A percentile compares a stretch with the other conserved stretches of the same genome.
Evolutionary conservation across 2,329 filamentous ascomycete genomes (phyloP).

Genomic region (Colletotrichum brevisporum): DNA sequence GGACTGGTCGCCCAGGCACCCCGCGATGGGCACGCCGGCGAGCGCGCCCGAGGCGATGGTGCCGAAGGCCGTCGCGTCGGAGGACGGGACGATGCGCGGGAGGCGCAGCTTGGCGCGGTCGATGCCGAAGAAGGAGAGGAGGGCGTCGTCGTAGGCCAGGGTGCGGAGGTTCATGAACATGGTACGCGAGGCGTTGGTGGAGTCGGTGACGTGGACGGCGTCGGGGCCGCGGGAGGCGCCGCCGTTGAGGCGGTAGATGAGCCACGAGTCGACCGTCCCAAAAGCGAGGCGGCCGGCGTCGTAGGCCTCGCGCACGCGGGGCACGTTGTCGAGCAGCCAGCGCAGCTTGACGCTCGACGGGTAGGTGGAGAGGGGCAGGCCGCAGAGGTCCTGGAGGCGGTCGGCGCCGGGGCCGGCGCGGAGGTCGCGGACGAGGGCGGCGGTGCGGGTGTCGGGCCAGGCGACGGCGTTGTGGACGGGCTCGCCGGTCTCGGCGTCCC

Average conservation of each 20-base stretch:
- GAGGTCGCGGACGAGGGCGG: slow-evolving; percentile 79
- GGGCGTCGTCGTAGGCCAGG: slow-evolving; percentile 81
- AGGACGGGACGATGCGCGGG: slow-evolving; percentile 88
- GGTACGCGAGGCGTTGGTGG: slow-evolving; percentile 89
- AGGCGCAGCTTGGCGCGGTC: slow-evolving; percentile 77
- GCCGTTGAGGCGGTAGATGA: slow-evolving; percentile 88
- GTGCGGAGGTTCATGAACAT: slow-evolving; percentile 95
- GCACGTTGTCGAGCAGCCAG: slow-evolving; percentile 83
- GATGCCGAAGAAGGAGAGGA: slow-evolving; percentile 85
- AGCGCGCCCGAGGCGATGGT: slow-evolving; percentile 75
- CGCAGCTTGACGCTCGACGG: slow-evolving; percentile 88
- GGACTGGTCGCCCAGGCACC: slow-evolving; percentile 89
- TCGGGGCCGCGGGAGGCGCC: slow-evolving; percentile 68
- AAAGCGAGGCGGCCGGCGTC: slow-evolving; percentile 83
- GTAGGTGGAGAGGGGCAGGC: slow-evolving; percentile 89
- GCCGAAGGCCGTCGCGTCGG: slow-evolving; percentile 81
- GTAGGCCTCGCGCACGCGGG: slow-evolving; percentile 80
- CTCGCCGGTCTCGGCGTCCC: slow-evolving; percentile 86
- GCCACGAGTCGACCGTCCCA: slow-evolving; percentile 90
- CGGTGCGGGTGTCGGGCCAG: slow-evolving; percentile 90
- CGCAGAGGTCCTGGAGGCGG: slow-evolving; percentile 78
- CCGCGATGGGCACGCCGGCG: slow-evolving; percentile 80
- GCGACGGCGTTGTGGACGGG: slow-evolving; percentile 88
- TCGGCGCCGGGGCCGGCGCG: slow-evolving; percentile 78
- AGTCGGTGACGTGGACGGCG: slow-evolving; percentile 84